phyloP scores from a whole-genome alignment of 1,284 basidiomycete genomes.

The Cronartium ribicola region DNA sequence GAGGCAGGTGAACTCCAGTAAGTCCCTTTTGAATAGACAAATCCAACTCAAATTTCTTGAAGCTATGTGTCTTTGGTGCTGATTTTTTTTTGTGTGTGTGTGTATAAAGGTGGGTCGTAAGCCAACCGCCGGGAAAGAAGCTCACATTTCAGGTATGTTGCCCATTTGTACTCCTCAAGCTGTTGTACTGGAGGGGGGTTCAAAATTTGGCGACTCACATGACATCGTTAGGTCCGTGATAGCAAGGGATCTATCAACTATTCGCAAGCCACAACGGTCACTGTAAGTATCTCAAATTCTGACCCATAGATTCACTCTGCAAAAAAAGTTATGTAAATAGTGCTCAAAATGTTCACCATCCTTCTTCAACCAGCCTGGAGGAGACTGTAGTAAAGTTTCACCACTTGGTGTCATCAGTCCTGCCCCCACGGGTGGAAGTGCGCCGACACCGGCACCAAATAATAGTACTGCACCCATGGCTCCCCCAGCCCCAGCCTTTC shows the following conservation, averaged over 20 bases:
- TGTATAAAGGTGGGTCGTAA: background rate
- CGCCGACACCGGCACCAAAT: background rate
- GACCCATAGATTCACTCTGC: background rate
- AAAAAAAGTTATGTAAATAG: background rate
- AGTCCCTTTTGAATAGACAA: background rate
- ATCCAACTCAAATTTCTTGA: background rate
- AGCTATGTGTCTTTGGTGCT: background rate
- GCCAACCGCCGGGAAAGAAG: background rate
- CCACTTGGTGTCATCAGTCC: background rate
- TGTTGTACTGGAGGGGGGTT: too few relatives aligned
- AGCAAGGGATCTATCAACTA: background rate
- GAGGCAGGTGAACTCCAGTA: background rate
- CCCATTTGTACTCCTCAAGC: too few relatives aligned
- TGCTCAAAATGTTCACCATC: background rate
- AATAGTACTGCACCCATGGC: background rate
- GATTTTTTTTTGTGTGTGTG: background rate
- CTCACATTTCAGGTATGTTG: conserved; percentile 5
- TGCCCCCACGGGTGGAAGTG: too few relatives aligned
- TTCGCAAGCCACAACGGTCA: background rate
- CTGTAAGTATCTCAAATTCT: conserved; percentile 7
- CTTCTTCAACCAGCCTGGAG: background rate
- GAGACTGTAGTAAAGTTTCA: background rate
- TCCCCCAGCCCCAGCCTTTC: background rate
- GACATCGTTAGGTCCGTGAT: too few relatives aligned
- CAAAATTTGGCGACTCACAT: too few relatives aligned